Evolutionary conservation across 2,329 filamentous ascomycete genomes (phyloP), one percentile per base, ranked within the genome.

Genomic region (Botryotinia calthae): DNA sequence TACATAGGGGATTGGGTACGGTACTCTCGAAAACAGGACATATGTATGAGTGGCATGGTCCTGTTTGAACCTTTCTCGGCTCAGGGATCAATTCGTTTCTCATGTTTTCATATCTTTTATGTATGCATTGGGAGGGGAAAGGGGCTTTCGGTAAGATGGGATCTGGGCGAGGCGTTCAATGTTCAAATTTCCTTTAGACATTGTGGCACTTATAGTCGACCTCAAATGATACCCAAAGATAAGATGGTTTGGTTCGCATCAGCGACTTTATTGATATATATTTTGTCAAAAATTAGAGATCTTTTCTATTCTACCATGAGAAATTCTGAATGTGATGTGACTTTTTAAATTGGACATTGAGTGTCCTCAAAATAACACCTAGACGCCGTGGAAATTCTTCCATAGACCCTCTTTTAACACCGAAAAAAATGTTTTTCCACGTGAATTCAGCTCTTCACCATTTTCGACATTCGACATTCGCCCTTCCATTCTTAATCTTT

Each of bases 1-100:
- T 98, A 10, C 94, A 98, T 81, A 87, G 85, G 70, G 92, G 91
- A 0, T 84, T 99, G 37, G 96, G 93, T 1, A 93, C 92, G 6
- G 92, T 95, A n/a, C 84, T 98, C 75, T 93, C 93, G 67, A 93
- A 91, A 82, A 88, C 85, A 42, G 92, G 88, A 4, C 85, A 90
- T 74, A 83, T 87, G 72, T 97, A 94, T 81, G 94, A 97, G 79
- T 85, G 86, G 0, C 83, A 83, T 2, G 89, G 89, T 0, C 76
- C 77, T 25, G 42, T 75, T 28, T 75, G 59, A 76, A 67, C 46
- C 70, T 31, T 73, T 63, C 14, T 34, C 4, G 62, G 25, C 72
- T 73, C 18, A n/a, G n/a, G 12, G 10, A 5, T 44, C 48, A n/a
- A 25, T 31, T 63, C 6, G 34, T 48, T 48, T 48, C 25, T 64